Conservation (phyloP, 176 grass and related monocot genomes). For the Cenchrus purpureus region DNA sequence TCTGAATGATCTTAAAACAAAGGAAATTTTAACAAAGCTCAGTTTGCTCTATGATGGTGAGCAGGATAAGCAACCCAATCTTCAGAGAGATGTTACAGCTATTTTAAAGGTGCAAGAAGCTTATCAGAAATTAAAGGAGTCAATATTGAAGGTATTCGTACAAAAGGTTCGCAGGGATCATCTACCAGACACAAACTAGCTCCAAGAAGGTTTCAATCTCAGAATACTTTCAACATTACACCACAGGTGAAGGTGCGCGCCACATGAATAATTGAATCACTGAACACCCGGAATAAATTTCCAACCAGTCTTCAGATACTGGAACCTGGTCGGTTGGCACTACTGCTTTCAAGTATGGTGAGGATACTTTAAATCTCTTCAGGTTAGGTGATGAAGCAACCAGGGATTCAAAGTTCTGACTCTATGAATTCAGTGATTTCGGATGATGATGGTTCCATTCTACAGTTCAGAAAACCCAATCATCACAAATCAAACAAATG, state of each 20-base stretch:
- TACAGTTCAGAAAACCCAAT: neutral
- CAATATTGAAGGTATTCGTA: neutral
- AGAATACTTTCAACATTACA: neutral
- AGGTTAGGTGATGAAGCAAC: too few species aligned
- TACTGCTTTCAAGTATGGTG: neutral
- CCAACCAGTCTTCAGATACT: conserved; percentile 16
- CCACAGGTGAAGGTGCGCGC: neutral
- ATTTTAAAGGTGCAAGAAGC: neutral
- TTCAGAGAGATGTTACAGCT: neutral
- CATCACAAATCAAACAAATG: neutral
- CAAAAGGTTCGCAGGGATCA: neutral
- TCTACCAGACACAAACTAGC: neutral
- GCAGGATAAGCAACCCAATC: neutral
- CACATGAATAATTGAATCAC: conserved; percentile 2
- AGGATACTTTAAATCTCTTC: neutral
- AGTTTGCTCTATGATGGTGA: neutral
- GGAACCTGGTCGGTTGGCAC: neutral
- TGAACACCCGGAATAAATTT: neutral
- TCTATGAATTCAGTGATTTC: neutral
- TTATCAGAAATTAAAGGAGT: neutral
- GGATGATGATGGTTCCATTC: neutral
- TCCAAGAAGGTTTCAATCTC: conserved; percentile 9
- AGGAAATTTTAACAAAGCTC: neutral
- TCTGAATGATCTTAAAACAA: neutral
- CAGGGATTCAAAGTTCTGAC: neutral